phyloP scores from a whole-genome alignment of 306 rosid genomes.

The Sesbania bispinosa region DNA sequence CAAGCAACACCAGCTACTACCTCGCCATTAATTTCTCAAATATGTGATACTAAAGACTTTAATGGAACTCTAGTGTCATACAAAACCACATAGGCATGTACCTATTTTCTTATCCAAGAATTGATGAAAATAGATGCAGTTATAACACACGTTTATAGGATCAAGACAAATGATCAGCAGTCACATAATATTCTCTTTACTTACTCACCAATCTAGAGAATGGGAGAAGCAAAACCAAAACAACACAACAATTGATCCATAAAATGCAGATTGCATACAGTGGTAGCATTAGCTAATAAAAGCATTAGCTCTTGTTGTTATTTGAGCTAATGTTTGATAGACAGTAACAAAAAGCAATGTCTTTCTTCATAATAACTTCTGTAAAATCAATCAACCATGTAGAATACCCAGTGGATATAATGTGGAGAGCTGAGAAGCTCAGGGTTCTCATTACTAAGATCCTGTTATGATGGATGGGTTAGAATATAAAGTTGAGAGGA shows the following conservation, averaged over 20 bases:
- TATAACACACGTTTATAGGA: neutral
- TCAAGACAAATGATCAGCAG: too few species aligned
- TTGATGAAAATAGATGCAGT: neutral
- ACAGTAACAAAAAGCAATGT: neutral
- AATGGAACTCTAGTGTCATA: neutral
- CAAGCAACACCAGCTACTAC: conserved; percentile 79
- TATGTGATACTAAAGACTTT: neutral
- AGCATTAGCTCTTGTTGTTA: too few species aligned
- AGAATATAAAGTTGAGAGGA: too few species aligned
- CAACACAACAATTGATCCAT: too few species aligned
- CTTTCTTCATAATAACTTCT: neutral
- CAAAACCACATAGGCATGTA: neutral
- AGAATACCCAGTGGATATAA: neutral
- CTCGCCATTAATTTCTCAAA: conserved; percentile 48
- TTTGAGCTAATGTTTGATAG: neutral
- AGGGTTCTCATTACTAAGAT: neutral
- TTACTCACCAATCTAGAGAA: too few species aligned
- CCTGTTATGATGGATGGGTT: neutral
- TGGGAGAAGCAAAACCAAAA: too few species aligned
- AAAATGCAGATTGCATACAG: too few species aligned
- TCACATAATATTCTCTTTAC: too few species aligned
- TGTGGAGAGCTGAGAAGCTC: neutral
- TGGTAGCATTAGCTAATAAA: too few species aligned
- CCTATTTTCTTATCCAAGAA: neutral
- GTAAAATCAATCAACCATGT: neutral